These are phyloP conservation scores for Macrolepiota albuminosa DNA, from an alignment of 768 basidiomycete species.

Conservation along the genomic window DNA sequence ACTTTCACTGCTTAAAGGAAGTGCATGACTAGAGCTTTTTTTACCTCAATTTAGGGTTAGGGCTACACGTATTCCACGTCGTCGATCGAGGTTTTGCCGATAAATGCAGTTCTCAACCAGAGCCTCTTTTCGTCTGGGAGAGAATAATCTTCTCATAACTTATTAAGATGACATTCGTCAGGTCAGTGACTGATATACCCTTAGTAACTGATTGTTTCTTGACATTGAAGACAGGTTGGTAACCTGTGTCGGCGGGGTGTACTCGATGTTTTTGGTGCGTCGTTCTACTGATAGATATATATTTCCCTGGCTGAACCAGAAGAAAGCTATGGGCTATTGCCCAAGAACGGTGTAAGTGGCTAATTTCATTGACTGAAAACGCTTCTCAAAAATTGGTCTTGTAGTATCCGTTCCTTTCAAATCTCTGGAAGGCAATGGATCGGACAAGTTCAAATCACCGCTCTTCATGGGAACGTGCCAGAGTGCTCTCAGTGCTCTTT, in stretches of 20 bases:
- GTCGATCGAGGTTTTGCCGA: constrained; percentile 13
- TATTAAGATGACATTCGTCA: constrained; percentile 21
- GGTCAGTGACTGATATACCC: constrained; percentile 7
- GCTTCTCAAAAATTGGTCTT: not conserved
- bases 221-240: constrained; percentile 44
- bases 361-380: not conserved
- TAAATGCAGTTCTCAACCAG: not conserved
- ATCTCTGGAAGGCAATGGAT: constrained; percentile 53
- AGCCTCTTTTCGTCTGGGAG: not conserved
- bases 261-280: constrained; percentile 86
- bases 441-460: constrained; percentile 79
- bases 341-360: constrained; percentile 80
- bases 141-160: not conserved
- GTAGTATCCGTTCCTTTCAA: constrained; percentile 83
- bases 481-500: constrained; percentile 70
- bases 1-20: too few species aligned
- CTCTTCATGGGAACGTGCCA: constrained; percentile 85
- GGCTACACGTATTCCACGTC: constrained; percentile 23
- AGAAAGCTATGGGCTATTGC: constrained; percentile 83
- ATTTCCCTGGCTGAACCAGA: not conserved
- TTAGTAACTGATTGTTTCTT: not conserved
- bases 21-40: too few species aligned
- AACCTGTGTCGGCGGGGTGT: constrained; percentile 82
- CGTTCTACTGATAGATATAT: not conserved
- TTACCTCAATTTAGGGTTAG: constrained; percentile 21